Evolutionary conservation across 2,329 filamentous ascomycete genomes (phyloP), one percentile per base, ranked within the genome.

Genomic region (Rhytidhysteron rufulum): DNA sequence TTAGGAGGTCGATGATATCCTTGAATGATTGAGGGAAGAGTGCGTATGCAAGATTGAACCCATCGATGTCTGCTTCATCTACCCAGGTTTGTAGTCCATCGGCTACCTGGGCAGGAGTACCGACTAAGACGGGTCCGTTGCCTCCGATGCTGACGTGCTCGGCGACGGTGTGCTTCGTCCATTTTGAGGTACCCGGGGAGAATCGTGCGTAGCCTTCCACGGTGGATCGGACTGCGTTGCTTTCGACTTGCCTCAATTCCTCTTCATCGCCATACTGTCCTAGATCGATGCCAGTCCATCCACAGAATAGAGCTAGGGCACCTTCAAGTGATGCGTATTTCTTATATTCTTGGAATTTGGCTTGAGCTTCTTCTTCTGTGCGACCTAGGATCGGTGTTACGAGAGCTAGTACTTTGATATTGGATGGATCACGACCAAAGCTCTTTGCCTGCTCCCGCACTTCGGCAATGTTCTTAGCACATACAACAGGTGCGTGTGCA

Each of bases 1-100:
- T 57, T 5, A 86, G 61, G 1, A 83, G 67, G 19, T 86, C 79
- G 30, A 80, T 75, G 10, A 86, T 78, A 48, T 86, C 83, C 43
- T 80, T 76, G 63, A 86, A 86, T 0, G 80, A 81, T 41, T 78
- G 75, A 0, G 82, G 83, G 51, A 82, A 82, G n/a, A 84, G 64
- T 0, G 79, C 78, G 47, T 86, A 85, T 57, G 82, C 82, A 58
- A 88, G 74, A 55, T 88, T 88, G 63, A 88, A 88, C 0, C 84
- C 84, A 54, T 88, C 84, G 1, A 88, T 75, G 48, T 86, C 84
- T 0, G 80, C 82, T 57, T 86, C 83, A 5, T 68, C 54, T 0
- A 86, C 69, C 83, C 84, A 88, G 1, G 69, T 63, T 62, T 88
- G 80, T 41, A 88, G 70, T 31, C 76, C 73, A 55, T 88, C 83